phyloP scores from a whole-genome alignment of 495 filamentous ascomycete genomes.

The Aspergillus indologenus region DNA sequence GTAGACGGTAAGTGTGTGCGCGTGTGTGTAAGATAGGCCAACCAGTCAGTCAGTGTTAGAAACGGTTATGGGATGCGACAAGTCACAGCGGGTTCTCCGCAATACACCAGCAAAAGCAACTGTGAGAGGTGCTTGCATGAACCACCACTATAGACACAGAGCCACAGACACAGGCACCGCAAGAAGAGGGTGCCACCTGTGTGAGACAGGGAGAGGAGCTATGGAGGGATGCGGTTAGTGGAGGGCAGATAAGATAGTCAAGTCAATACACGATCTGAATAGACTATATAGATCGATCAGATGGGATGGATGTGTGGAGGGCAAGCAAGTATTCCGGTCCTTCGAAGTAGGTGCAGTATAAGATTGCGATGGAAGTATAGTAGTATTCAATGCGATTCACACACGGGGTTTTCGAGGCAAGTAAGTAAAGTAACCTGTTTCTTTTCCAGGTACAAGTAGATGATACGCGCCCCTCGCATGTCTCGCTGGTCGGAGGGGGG shows the following conservation, averaged over 20 bases:
- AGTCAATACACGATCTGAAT: not conserved
- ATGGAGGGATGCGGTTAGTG: not conserved
- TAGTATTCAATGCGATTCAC: not conserved
- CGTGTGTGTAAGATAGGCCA: not conserved
- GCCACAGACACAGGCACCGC: not conserved
- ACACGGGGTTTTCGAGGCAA: not conserved
- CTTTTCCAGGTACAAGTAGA: conserved; percentile 1
- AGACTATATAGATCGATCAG: not conserved
- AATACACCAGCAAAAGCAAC: not conserved
- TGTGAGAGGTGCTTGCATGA: not conserved
- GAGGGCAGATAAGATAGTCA: not conserved
- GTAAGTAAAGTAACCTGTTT: not conserved
- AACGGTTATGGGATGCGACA: conserved; percentile 12
- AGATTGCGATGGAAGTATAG: not conserved
- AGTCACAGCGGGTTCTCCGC: conserved; percentile 14
- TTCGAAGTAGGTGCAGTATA: not conserved
- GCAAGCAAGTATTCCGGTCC: not conserved
- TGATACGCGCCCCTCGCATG: conserved; percentile 15
- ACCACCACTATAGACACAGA: not conserved
- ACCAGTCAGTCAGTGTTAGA: not conserved
- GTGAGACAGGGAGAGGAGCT: not conserved
- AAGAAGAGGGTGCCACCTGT: not conserved
- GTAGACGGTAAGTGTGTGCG: not conserved
- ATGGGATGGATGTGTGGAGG: not conserved
- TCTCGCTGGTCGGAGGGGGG: conserved; percentile 11